phyloP scores from a whole-genome alignment of 805 yeast genomes.

The Sporopachydermia quercuum region DNA sequence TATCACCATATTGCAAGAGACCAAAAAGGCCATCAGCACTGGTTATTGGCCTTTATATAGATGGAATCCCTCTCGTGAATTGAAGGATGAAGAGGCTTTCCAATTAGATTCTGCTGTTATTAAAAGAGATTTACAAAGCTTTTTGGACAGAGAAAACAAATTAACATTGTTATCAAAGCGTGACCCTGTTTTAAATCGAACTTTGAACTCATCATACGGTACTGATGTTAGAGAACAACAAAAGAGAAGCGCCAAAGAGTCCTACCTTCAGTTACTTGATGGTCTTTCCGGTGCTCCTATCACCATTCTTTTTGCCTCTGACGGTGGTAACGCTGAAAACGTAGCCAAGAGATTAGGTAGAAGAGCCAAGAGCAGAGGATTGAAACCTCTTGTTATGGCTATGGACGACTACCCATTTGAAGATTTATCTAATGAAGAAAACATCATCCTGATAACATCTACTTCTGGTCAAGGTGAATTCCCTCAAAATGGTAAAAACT shows the following conservation, averaged over 20 bases:
- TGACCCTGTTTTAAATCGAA: slow-evolving; percentile 65
- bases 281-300: slow-evolving; percentile 89
- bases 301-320: slow-evolving; percentile 77
- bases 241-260: slow-evolving; percentile 54
- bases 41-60: slow-evolving; percentile 97
- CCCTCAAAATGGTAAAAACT: slow-evolving; percentile 65
- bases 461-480: slow-evolving; percentile 83
- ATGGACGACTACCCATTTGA: slow-evolving; percentile 64
- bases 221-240: slow-evolving; percentile 45
- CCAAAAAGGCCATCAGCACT: slow-evolving; percentile 77
- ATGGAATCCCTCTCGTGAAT: slow-evolving; percentile 49
- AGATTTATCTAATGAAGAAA: slow-evolving; percentile 56
- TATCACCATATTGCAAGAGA: slow-evolving; percentile 64
- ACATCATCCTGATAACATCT: slow-evolving; percentile 53
- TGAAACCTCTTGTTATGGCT: slow-evolving; percentile 47
- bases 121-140: slow-evolving; percentile 58
- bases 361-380: slow-evolving; percentile 69
- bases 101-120: slow-evolving; percentile 74
- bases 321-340: slow-evolving; percentile 77
- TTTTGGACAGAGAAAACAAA: slow-evolving; percentile 82
- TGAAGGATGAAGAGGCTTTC: slow-evolving; percentile 40
- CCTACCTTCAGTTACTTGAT: slow-evolving; percentile 62
- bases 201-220: slow-evolving; percentile 48
- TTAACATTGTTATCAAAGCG: slow-evolving; percentile 58
- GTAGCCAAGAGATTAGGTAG: slow-evolving; percentile 67